Conservation (phyloP, 2,329 filamentous ascomycete species). For the Colletotrichum spaethianum region DNA sequence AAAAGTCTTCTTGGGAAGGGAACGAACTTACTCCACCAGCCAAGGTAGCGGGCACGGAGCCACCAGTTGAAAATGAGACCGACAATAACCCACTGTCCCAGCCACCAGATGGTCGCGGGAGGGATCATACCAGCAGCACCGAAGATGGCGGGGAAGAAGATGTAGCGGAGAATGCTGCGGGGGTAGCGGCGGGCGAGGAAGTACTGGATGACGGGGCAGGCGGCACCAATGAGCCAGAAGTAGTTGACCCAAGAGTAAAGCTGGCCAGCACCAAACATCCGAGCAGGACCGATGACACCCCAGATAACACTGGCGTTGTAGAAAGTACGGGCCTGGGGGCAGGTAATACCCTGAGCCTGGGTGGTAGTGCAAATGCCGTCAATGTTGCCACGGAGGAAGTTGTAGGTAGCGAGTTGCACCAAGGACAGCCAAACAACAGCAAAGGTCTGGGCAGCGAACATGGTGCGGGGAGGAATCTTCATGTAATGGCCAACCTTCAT, state of each 20-base stretch:
- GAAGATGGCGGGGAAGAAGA: slow-evolving; percentile 69
- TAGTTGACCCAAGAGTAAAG: slow-evolving; percentile 66
- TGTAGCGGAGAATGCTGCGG: slow-evolving; percentile 60
- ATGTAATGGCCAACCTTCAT: slow-evolving; percentile 68
- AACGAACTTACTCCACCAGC: slow-evolving; percentile 65
- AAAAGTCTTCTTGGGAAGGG: background rate
- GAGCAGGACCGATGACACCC: slow-evolving; percentile 67
- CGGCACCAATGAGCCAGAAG: slow-evolving; percentile 67
- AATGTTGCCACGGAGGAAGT: slow-evolving; percentile 63
- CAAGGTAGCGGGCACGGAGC: slow-evolving; percentile 63
- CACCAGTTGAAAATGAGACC: slow-evolving; percentile 69
- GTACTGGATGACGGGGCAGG: slow-evolving; percentile 64
- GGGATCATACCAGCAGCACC: slow-evolving; percentile 65
- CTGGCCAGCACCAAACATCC: slow-evolving; percentile 54
- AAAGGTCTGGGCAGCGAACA: slow-evolving; percentile 62
- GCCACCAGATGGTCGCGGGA: slow-evolving; percentile 69
- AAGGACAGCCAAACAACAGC: slow-evolving; percentile 57
- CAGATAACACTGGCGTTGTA: slow-evolving; percentile 73
- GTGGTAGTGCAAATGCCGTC: slow-evolving; percentile 63
- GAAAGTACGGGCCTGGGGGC: slow-evolving; percentile 71
- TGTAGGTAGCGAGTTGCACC: slow-evolving; percentile 55
- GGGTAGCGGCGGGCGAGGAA: slow-evolving; percentile 63
- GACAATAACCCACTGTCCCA: slow-evolving; percentile 68
- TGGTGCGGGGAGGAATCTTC: slow-evolving; percentile 66
- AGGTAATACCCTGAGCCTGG: slow-evolving; percentile 67